Evolutionary conservation across 2,329 filamentous ascomycete genomes (phyloP).

Genomic region (Capronia epimyces): DNA sequence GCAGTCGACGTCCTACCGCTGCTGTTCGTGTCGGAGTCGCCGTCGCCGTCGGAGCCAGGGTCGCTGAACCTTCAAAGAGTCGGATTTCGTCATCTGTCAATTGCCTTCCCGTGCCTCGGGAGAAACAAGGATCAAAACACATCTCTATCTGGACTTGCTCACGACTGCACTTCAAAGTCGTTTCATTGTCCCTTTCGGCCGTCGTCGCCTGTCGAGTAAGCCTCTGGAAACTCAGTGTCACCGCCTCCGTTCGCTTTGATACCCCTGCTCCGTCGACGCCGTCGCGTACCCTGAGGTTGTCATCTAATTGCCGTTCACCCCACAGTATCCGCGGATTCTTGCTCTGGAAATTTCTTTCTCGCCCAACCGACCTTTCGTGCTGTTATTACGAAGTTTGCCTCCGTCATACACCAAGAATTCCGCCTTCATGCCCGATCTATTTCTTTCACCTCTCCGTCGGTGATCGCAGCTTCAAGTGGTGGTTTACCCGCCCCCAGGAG

Average conservation of each 20-base stretch:
- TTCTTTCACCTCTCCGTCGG: neutral
- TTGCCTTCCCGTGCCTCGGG: neutral
- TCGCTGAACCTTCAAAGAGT: too few species aligned
- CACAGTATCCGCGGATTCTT: neutral
- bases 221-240: neutral
- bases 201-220: neutral
- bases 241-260: neutral
- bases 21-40: neutral
- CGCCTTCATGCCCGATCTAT: slow-evolving; percentile 2
- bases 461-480: neutral
- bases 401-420: neutral
- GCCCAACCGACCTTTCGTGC: neutral
- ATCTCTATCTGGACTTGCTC: neutral
- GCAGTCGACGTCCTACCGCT: neutral
- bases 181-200: neutral
- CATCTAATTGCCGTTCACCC: neutral
- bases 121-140: neutral
- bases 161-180: neutral
- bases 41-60: neutral
- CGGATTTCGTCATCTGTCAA: too few species aligned
- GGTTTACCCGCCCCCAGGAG: neutral
- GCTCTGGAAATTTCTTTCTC: neutral
- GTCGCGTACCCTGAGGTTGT: neutral
- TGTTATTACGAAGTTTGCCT: neutral
- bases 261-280: neutral